Conservation (phyloP, 2,329 filamentous ascomycete species). For the Epichloe uncinata region DNA sequence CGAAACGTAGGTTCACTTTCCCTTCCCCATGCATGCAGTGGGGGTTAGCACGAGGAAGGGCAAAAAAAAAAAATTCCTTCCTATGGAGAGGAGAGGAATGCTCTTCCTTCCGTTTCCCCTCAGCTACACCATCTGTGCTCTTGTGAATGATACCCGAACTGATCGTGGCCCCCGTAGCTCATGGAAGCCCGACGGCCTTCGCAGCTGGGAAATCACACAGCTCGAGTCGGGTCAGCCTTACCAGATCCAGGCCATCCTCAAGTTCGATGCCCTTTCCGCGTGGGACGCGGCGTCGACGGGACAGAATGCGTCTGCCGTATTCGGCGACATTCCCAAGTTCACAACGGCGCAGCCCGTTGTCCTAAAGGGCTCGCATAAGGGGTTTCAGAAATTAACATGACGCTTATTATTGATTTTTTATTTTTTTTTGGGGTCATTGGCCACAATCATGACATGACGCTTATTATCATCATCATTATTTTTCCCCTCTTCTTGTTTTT, state of each 20-base stretch:
- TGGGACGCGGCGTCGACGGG: slow-evolving; percentile 8
- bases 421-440: too few relatives aligned
- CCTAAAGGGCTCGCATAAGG: slow-evolving; percentile 9
- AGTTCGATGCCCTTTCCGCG: slow-evolving; percentile 11
- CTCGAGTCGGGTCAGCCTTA: slow-evolving; percentile 10
- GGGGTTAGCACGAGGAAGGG: too few relatives aligned
- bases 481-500: too few relatives aligned
- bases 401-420: too few relatives aligned
- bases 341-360: slow-evolving; percentile 11
- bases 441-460: too few relatives aligned
- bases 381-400: not conserved
- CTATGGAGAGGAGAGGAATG: too few relatives aligned
- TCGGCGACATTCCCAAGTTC: slow-evolving; percentile 14
- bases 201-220: slow-evolving; percentile 11
- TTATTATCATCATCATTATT: too few relatives aligned
- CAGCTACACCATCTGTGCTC: too few relatives aligned
- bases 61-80: too few relatives aligned
- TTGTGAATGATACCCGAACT: too few relatives aligned
- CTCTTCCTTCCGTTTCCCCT: too few relatives aligned
- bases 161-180: slow-evolving; percentile 4
- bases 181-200: slow-evolving; percentile 11
- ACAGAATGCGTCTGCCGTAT: slow-evolving; percentile 5
- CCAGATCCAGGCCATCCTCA: slow-evolving; percentile 13
- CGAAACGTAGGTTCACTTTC: slow-evolving; percentile 8
- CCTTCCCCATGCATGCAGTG: too few relatives aligned